phyloP scores from a whole-genome alignment of 1,139 yeast genomes.

The Blastobotrys malaysiensis region DNA sequence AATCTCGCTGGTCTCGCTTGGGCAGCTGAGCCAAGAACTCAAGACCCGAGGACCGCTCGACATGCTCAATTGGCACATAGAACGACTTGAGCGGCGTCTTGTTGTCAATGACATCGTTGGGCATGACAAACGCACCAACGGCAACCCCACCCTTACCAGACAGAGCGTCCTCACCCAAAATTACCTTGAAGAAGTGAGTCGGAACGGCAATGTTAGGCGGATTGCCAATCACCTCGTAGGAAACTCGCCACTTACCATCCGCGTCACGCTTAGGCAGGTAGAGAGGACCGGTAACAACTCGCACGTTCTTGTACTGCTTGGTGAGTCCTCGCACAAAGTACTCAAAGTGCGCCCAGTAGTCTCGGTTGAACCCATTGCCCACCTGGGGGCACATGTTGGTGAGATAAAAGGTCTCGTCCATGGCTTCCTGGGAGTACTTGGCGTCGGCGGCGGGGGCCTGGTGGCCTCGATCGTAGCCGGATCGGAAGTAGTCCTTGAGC shows the following conservation, averaged over 20 bases:
- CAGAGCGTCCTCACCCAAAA: conserved; percentile 66
- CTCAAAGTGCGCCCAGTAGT: conserved; percentile 96
- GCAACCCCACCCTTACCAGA: conserved; percentile 45
- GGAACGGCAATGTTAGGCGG: conserved; percentile 98
- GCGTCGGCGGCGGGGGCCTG: conserved; percentile 99
- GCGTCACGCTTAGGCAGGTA: conserved; percentile 73
- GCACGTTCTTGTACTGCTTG: conserved; percentile 58
- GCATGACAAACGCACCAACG: conserved; percentile 89
- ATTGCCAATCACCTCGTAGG: conserved; percentile 90
- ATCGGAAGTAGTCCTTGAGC: conserved; percentile 80
- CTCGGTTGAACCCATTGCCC: conserved; percentile 95
- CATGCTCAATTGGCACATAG: conserved; percentile 83
- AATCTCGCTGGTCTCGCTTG: conserved; percentile 50
- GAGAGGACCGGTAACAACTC: conserved; percentile 91
- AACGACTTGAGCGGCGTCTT: conserved; percentile 63
- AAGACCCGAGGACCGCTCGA: conserved; percentile 82
- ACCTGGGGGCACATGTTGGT: conserved; percentile 96
- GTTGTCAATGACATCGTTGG: conserved; percentile 73
- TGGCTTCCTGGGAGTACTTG: conserved; percentile 78
- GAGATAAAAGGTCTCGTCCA: conserved; percentile 88
- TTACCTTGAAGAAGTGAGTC: conserved; percentile 87
- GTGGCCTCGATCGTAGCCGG: conserved; percentile 97
- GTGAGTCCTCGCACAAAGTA: conserved; percentile 80
- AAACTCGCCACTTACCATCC: conserved; percentile 76
- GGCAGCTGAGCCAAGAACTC: conserved; percentile 72